phyloP scores from a whole-genome alignment of 2,329 filamentous ascomycete genomes.

The Fusarium sp. region DNA sequence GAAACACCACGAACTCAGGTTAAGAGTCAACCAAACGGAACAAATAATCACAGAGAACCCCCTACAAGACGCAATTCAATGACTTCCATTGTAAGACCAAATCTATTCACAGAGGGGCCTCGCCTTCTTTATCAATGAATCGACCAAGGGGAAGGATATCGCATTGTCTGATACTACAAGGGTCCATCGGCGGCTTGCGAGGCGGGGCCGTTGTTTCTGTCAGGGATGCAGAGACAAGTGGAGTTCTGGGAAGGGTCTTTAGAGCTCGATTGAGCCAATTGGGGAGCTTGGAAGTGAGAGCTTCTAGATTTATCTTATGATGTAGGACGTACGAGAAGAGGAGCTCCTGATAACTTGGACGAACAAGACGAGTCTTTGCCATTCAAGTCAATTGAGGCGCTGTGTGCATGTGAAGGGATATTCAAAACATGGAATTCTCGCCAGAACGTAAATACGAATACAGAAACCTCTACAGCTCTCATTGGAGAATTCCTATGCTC shows the following conservation, averaged over 20 bases:
- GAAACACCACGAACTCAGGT: background rate
- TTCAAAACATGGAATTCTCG: background rate
- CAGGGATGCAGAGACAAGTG: conserved; percentile 25
- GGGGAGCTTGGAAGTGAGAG: background rate
- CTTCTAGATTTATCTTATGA: conserved; percentile 23
- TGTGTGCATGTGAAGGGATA: background rate
- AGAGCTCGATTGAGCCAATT: conserved; percentile 30
- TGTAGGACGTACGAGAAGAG: conserved; percentile 27
- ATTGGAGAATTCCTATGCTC: conserved; percentile 16
- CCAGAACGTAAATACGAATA: conserved; percentile 21
- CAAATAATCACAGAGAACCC: background rate
- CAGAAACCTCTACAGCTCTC: background rate
- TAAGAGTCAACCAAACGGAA: background rate
- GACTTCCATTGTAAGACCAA: background rate
- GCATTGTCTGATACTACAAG: conserved; percentile 33
- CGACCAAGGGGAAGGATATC: conserved; percentile 7
- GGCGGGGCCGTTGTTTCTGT: conserved; percentile 29
- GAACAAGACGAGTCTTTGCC: background rate
- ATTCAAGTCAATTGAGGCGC: background rate
- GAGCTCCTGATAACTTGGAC: background rate
- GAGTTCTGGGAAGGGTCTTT: conserved; percentile 14
- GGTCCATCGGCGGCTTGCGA: conserved; percentile 35
- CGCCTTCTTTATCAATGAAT: conserved; percentile 32
- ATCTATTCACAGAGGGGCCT: background rate
- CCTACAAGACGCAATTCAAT: background rate